These are phyloP conservation scores for Pichia sp. DNA, from an alignment of 1,139 yeast genomes.

Conservation along the genomic window DNA sequence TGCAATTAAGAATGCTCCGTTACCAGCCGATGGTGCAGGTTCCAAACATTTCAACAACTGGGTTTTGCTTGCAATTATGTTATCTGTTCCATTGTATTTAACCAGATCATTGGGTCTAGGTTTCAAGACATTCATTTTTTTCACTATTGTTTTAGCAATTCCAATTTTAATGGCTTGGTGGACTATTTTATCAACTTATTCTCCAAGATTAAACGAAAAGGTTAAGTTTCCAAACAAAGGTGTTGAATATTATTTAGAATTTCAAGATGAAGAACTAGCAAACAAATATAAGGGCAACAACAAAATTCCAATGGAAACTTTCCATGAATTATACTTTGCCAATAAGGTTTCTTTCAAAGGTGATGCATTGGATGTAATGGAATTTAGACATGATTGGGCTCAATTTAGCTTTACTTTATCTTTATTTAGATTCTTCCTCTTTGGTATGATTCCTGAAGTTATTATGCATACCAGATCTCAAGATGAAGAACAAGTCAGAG, in stretches of 20 bases:
- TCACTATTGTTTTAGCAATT: slow-evolving; percentile 47
- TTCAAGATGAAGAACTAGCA: slow-evolving; percentile 69
- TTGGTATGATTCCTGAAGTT: slow-evolving; percentile 91
- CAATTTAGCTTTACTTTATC: slow-evolving; percentile 71
- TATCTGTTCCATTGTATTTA: slow-evolving; percentile 59
- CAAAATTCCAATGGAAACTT: slow-evolving; percentile 89
- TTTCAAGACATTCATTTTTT: slow-evolving; percentile 54
- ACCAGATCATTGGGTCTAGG: slow-evolving; percentile 72
- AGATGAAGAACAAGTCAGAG: slow-evolving; percentile 95
- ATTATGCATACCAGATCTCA: slow-evolving; percentile 87
- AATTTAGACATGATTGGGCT: slow-evolving; percentile 90
- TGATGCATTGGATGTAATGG: slow-evolving; percentile 77
- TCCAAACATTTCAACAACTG: slow-evolving; percentile 66
- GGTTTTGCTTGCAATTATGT: slow-evolving; percentile 44
- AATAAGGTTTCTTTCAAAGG: slow-evolving; percentile 85
- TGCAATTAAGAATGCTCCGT: slow-evolving; percentile 76
- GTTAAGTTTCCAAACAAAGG: slow-evolving; percentile 73
- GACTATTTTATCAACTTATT: slow-evolving; percentile 68
- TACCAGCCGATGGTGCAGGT: slow-evolving; percentile 92
- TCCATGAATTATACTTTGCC: slow-evolving; percentile 81
- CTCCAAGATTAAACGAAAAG: slow-evolving; percentile 79
- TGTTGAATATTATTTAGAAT: slow-evolving; percentile 72
- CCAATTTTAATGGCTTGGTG: slow-evolving; percentile 80
- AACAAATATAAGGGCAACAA: slow-evolving; percentile 63
- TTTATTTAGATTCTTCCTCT: slow-evolving; percentile 71